A percentile compares a stretch with the other conserved stretches of the same genome.
Conservation (phyloP, 1,284 basidiomycete species). For the Boletus sp. region DNA sequence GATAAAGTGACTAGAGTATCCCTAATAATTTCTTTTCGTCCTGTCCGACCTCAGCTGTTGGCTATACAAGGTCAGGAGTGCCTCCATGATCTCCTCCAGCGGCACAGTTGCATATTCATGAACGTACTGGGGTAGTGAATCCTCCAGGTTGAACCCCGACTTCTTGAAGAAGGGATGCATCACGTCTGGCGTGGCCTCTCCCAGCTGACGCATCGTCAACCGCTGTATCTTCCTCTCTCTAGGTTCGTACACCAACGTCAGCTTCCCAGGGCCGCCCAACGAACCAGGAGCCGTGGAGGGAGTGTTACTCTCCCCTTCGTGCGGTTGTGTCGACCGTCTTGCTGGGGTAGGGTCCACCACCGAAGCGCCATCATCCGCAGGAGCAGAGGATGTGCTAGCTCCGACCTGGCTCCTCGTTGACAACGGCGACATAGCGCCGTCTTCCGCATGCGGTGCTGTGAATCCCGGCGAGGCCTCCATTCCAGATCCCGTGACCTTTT, state of each 20-base stretch:
- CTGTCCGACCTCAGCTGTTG: conserved; percentile 52
- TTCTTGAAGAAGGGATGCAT: conserved; percentile 85
- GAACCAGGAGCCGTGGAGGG: neutral
- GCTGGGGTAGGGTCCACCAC: conserved; percentile 2
- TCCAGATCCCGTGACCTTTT: conserved; percentile 16
- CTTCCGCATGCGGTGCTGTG: conserved; percentile 7
- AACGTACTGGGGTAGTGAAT: conserved; percentile 79
- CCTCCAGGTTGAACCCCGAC: conserved; percentile 76
- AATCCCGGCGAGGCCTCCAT: conserved; percentile 13
- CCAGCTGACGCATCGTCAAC: conserved; percentile 76
- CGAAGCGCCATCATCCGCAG: conserved; percentile 11
- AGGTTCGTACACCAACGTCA: conserved; percentile 47
- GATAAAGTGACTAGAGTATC: neutral
- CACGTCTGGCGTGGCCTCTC: conserved; percentile 83
- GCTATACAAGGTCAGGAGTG: conserved; percentile 75
- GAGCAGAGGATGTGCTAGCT: neutral
- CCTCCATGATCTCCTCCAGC: conserved; percentile 82
- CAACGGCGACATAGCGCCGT: neutral
- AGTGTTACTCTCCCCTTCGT: conserved; percentile 12
- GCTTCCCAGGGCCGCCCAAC: conserved; percentile 19
- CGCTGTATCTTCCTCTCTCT: conserved; percentile 63
- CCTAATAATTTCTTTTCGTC: conserved; percentile 10
- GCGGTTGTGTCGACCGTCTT: conserved; percentile 18
- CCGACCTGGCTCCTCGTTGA: conserved; percentile 11
- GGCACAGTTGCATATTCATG: conserved; percentile 83